Base-by-base conservation (phyloP, 306 rosid genomes). In the Lithocarpus polystachyus region DNA sequence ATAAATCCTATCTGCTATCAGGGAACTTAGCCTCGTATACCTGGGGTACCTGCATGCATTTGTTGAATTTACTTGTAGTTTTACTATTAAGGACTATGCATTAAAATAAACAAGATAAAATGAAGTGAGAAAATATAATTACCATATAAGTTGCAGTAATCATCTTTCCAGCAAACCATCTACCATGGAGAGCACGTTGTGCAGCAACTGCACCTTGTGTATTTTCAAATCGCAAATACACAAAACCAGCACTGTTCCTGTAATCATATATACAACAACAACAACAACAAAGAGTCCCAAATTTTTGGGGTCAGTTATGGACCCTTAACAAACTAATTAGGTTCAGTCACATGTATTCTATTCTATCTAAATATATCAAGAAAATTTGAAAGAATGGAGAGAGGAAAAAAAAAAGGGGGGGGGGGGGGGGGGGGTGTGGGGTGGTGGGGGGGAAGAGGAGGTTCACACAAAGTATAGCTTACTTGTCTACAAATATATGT, bases 111-210 rank as follows among this genome's bases (percentile, higher is more conserved):
- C 5, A 72, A 45, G 45, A 59, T 31, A 56, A 68, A 80, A 75
- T 71, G 53, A 77, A 65, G 69, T n/a, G 33, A 52, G 15, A 68
- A 59, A 29, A 72, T 48, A 72, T 3, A 18, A 69, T 55, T 87
- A 94, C 98, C 98, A 94, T 89, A 80, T 74, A 92, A 68, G 92
- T 85, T 33, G 98, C 96, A 18, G 92, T 91, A 56, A 95, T 93
- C 97, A 95, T 93, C 88, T 95, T 93, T 82, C 98, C 99, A 31
- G 99, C 99, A 88, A 95, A 95, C 99, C 99, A 95, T 87, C 99
- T 87, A 70, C 98, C 99, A 80, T 95, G 93, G 73, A 95, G 93
- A 80, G 97, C 90, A 45, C 87, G 88, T 57, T 93, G 98, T 24
- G 99, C 92, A 74, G 83, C 79, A 13, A 80, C 75, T 35, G 99